Percentiles rank a stretch among this genome's conserved stretches.
These are phyloP conservation scores for Casuarina equisetifolia DNA, from an alignment of 306 rosid genomes.

Conservation along the genomic window DNA sequence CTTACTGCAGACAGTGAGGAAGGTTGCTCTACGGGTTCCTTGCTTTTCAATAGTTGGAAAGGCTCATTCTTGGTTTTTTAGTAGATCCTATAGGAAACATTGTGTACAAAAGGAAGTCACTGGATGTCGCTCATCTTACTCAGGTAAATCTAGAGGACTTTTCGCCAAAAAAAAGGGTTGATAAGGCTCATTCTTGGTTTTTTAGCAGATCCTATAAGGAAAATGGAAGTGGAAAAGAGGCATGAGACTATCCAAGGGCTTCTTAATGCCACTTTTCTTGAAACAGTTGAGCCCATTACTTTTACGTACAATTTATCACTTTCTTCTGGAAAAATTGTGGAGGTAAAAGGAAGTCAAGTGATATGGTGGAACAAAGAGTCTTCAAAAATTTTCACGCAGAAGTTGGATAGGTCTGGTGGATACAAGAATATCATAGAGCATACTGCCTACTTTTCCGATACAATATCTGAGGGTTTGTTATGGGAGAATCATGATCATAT, in stretches of 20 bases:
- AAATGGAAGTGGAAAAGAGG: constrained; percentile 55
- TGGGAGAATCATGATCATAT: constrained; percentile 51
- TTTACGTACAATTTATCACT: constrained; percentile 44
- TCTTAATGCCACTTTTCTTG: constrained; percentile 39
- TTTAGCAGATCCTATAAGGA: constrained; percentile 49
- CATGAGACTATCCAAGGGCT: constrained; percentile 53
- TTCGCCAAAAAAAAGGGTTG: constrained; percentile 44
- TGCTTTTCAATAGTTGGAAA: too few species aligned
- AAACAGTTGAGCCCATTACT: constrained; percentile 40
- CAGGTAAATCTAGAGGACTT: not conserved
- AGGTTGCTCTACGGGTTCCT: too few species aligned
- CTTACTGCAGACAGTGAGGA: too few species aligned
- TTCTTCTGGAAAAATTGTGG: constrained; percentile 34
- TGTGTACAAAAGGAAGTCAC: too few species aligned
- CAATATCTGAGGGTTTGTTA: constrained; percentile 52
- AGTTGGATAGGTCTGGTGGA: constrained; percentile 31
- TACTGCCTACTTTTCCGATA: constrained; percentile 61
- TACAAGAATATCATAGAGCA: constrained; percentile 34
- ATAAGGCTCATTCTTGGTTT: constrained; percentile 63
- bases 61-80: constrained; percentile 66
- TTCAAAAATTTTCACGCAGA: constrained; percentile 40
- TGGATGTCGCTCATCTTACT: too few species aligned
- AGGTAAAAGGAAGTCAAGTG: constrained; percentile 35
- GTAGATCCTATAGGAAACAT: constrained; percentile 34
- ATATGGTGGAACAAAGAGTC: constrained; percentile 45